Base-by-base conservation (phyloP, 2,329 filamentous ascomycete species). In the Xylariaceae sp. region DNA sequence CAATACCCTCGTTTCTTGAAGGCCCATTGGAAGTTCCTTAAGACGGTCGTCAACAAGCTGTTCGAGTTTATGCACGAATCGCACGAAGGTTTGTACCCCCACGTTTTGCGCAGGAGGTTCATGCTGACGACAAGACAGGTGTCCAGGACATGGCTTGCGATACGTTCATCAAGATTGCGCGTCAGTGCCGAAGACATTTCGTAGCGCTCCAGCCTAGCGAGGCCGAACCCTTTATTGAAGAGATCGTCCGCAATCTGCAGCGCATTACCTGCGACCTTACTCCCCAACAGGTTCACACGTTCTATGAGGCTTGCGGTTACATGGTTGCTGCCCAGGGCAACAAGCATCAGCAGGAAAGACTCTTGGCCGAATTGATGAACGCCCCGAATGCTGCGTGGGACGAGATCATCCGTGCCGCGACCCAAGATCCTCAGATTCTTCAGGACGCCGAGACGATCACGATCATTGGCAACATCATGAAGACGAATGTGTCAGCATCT, bases 51-150 rank as follows among this genome's bases (percentile, higher is more conserved):
- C 71, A 99, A 99, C 78, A 99, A 99, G 80, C 83, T 99, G 4
- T 99, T 99, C 71, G 94, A 99, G 78, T 99, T 99, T 73, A 99
- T 99, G 94, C 94, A 99, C 74, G 94, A 99, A 76, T 97, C 94
- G 1, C 94, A 99, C 71, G 94, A 99, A 79, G 94, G 90, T 87
- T 76, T 69, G 82, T 73, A 30, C 35, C 30, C n/a, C 58, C 4
- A 55, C 23, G 1, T 34, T 30, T 1, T 9, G 10, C 4, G 37
- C 15, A 5, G 2, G 51, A 53, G 10, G 23, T 54, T n/a, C 30
- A 15, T 59, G 53, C 71, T 75, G 68, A 76, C 59, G 60, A 49
- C 57, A 41, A 30, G 47, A 62, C 65, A 89, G 87, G 91, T 79
- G 94, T 99, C 30, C 95, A 99, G 77, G 94, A 99, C 76, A 99